phyloP scores from a whole-genome alignment of 2,329 filamentous ascomycete species.

The Ophiostoma sp. region DNA sequence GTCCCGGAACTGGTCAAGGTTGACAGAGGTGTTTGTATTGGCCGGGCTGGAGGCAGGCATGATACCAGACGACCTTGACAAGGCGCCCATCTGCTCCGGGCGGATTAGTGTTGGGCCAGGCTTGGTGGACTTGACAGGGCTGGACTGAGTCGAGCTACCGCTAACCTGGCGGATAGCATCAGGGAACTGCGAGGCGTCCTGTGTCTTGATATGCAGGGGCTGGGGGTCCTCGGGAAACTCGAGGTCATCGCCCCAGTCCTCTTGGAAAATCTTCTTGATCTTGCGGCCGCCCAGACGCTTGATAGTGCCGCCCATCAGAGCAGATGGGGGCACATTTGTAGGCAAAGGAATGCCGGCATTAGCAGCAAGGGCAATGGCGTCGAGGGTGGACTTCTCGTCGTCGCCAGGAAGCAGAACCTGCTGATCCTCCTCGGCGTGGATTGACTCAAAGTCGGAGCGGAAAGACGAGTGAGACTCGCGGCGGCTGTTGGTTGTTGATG shows the following conservation, averaged over 20 bases:
- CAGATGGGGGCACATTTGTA: slow-evolving; percentile 77
- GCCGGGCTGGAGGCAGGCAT: slow-evolving; percentile 30
- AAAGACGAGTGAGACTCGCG: slow-evolving; percentile 79
- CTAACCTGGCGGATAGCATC: slow-evolving; percentile 64
- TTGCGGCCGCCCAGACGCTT: slow-evolving; percentile 77
- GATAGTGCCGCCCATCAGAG: slow-evolving; percentile 86
- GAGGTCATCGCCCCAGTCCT: slow-evolving; percentile 77
- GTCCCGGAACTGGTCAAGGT: slow-evolving; percentile 61
- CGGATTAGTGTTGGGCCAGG: slow-evolving; percentile 31
- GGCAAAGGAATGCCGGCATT: slow-evolving; percentile 89
- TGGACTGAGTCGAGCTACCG: slow-evolving; percentile 48
- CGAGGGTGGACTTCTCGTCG: slow-evolving; percentile 75
- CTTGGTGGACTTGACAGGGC: slow-evolving; percentile 39
- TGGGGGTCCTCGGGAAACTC: slow-evolving; percentile 59
- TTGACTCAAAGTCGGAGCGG: slow-evolving; percentile 74
- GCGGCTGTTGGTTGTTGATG: slow-evolving; percentile 43
- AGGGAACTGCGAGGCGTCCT: slow-evolving; percentile 57
- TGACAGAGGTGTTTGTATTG: slow-evolving; percentile 35
- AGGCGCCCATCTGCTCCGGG: slow-evolving; percentile 35
- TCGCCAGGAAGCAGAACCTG: slow-evolving; percentile 79
- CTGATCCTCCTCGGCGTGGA: slow-evolving; percentile 76
- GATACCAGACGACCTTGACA: slow-evolving; percentile 34
- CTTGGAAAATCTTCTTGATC: slow-evolving; percentile 65
- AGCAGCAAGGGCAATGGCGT: slow-evolving; percentile 82
- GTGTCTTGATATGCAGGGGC: slow-evolving; percentile 59